A percentile compares a stretch with the other conserved stretches of the same genome.
phyloP scores from a whole-genome alignment of 2,329 filamentous ascomycete species.

The Phialocephala subalpina region DNA sequence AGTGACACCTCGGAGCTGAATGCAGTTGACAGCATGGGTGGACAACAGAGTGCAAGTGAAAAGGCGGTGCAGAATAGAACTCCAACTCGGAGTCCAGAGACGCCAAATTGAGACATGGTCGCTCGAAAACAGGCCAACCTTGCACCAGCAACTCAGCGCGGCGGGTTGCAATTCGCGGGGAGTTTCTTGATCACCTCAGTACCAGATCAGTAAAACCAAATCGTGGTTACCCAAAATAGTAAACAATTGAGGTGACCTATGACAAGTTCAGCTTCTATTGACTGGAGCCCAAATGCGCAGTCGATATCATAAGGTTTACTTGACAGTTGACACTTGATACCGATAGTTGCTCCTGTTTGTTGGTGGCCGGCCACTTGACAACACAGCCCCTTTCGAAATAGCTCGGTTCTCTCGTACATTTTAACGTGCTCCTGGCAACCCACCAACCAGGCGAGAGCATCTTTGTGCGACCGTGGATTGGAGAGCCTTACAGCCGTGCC shows the following conservation, averaged over 20 bases:
- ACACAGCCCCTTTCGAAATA: constrained; percentile 25
- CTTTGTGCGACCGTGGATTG: constrained; percentile 1
- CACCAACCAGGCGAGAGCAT: background rate
- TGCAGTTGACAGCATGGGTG: constrained; percentile 3
- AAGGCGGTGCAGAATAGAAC: constrained; percentile 17
- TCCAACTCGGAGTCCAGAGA: background rate
- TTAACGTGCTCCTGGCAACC: background rate
- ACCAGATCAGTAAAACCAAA: background rate
- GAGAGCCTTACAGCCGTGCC: constrained; percentile 1
- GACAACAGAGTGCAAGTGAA: constrained; percentile 9
- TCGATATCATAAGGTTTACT: constrained; percentile 8
- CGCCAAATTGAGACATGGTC: constrained; percentile 5
- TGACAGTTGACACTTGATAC: background rate
- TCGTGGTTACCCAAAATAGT: background rate
- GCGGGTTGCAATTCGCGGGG: constrained; percentile 9
- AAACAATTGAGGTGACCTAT: constrained; percentile 8
- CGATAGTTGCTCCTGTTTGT: constrained; percentile 5
- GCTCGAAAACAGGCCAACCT: background rate
- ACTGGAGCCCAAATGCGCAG: constrained; percentile 1
- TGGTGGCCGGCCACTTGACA: background rate
- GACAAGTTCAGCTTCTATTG: background rate
- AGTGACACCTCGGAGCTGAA: constrained; percentile 16
- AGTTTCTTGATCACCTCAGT: background rate
- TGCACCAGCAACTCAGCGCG: background rate
- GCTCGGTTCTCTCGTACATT: background rate